phyloP scores from a whole-genome alignment of 352 stramenopile species.

The Elongisporangium senticosum region DNA sequence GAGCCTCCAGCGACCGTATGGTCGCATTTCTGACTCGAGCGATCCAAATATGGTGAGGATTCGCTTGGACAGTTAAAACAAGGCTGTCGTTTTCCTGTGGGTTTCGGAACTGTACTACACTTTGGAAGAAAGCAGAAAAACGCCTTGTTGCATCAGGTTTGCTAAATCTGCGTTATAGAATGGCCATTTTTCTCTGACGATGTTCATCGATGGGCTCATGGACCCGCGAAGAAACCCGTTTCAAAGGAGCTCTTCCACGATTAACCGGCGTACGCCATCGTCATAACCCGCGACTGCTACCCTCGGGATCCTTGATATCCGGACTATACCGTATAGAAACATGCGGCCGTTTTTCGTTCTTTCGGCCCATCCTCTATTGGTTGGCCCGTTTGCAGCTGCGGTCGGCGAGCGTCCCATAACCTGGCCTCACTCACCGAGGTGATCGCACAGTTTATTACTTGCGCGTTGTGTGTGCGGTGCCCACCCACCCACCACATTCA shows the following conservation, averaged over 20 bases:
- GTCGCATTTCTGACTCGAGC: background rate
- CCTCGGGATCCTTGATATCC: background rate
- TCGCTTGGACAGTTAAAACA: background rate
- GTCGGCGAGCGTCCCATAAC: background rate
- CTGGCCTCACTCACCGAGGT: background rate
- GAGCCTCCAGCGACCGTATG: background rate
- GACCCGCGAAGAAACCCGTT: background rate
- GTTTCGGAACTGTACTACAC: background rate
- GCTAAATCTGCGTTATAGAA: background rate
- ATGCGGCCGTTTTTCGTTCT: background rate
- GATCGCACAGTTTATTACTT: background rate
- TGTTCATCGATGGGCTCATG: background rate
- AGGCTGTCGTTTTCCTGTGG: background rate
- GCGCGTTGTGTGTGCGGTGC: background rate
- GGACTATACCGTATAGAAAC: background rate
- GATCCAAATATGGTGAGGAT: background rate
- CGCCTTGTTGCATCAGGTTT: background rate
- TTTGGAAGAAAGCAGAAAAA: background rate
- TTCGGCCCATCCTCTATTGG: background rate
- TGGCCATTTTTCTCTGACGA: background rate
- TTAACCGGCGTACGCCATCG: background rate
- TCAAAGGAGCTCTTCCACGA: background rate
- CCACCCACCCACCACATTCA: constrained; percentile 1
- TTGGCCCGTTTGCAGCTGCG: background rate
- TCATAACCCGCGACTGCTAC: background rate